A percentile compares a stretch with the other conserved stretches of the same genome.
These are phyloP conservation scores for Rhodotorula graminis DNA, from an alignment of 768 basidiomycete genomes.

Conservation along the genomic window DNA sequence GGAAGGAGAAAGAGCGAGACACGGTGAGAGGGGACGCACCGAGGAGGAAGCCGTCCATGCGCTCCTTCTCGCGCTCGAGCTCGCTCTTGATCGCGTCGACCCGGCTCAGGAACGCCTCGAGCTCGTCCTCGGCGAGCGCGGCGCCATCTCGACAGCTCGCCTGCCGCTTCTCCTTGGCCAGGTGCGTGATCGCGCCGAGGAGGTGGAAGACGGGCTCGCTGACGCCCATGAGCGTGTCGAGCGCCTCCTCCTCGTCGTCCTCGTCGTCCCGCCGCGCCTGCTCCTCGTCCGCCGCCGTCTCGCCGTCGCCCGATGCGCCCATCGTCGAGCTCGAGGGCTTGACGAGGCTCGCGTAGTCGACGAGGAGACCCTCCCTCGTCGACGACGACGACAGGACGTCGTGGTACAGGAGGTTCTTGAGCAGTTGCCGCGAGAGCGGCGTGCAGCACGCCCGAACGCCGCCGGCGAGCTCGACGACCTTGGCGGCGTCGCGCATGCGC, in stretches of 20 bases:
- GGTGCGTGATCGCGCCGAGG: constrained; percentile 12
- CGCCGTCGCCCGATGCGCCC: background rate
- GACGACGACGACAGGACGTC: constrained; percentile 23
- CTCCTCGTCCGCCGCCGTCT: too few species aligned
- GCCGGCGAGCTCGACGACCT: constrained; percentile 14
- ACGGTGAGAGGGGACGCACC: background rate
- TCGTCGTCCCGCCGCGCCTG: background rate
- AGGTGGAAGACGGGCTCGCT: constrained; percentile 18
- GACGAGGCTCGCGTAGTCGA: constrained; percentile 7
- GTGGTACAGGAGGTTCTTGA: constrained; percentile 27
- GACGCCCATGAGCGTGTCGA: constrained; percentile 26
- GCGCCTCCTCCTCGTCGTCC: constrained; percentile 14
- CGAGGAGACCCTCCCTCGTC: constrained; percentile 12
- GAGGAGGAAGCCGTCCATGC: constrained; percentile 5
- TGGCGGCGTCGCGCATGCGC: constrained; percentile 11
- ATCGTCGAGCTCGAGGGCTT: background rate
- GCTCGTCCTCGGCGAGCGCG: constrained; percentile 17
- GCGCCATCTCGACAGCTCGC: background rate
- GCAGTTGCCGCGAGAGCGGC: constrained; percentile 14
- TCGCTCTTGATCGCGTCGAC: constrained; percentile 6
- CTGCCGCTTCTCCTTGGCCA: constrained; percentile 27
- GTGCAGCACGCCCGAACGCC: background rate
- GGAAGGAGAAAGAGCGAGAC: too few species aligned
- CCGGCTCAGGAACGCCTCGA: background rate
- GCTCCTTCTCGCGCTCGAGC: constrained; percentile 19